Evolutionary conservation across 2,329 filamentous ascomycete genomes (phyloP), one percentile per base, ranked within the genome.

Genomic region (Pseudophaeomoniella oleicola): DNA sequence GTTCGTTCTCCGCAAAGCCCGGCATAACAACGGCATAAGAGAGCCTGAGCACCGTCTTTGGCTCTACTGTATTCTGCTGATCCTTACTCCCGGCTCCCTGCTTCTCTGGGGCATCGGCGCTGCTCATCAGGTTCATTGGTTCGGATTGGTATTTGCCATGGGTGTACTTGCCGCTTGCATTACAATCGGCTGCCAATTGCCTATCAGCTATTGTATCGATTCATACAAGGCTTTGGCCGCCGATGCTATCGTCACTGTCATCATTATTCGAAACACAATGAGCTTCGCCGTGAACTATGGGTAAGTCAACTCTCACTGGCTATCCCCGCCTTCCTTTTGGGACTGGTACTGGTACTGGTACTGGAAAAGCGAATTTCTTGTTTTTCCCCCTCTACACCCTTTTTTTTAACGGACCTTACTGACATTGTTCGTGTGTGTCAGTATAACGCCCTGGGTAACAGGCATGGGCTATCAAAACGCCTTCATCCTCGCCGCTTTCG

Each of bases 101-200:
- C 57, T 69, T 29, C 49, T 69, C 2, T 70, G 66, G 64, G 67
- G 68, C 18, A 60, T 70, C 0, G 67, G 67, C 4, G 64, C 67
- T 2, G 62, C 62, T 30, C 56, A 65, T 19, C 42, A 55, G 3
- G 45, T 69, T n/a, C 66, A 69, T 32, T 66, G 62, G 62, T 57
- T 69, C 32, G 67, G 65, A 1, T 49, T 65, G 4, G 50, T 70
- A 3, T 58, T 67, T 19, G 64, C 61, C 1, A 66, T 68, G 57
- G 63, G 60, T 16, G 51, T 65, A 16, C 59, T 69, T 16, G 62
- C 57, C 1, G 43, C 54, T 35, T 59, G 58, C 11, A 66, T 62
- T 35, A 55, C 56, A 2, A 50, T 68, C 29, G 64, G 63, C 2
- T 44, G 64, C 9, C 59, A 61, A 18, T 42, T 67, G 5, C 57